Conservation (phyloP, 2,329 filamentous ascomycete genomes). For the Tolypocladium endophyticum region DNA sequence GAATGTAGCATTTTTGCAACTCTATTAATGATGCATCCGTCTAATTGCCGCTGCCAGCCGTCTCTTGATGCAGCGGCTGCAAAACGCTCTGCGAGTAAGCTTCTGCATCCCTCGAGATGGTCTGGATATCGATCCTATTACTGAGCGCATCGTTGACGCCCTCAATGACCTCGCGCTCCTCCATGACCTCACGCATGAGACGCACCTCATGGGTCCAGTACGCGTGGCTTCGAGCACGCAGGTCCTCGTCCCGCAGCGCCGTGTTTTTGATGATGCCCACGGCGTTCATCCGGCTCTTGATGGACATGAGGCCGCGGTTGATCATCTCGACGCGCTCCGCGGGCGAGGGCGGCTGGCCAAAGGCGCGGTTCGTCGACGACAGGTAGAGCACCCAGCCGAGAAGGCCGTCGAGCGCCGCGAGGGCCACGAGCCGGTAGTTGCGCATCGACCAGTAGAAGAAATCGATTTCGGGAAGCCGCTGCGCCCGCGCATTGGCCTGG, state of each 20-base stretch:
- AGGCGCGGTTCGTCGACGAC: constrained; percentile 69
- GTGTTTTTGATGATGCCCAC: constrained; percentile 73
- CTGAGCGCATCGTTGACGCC: constrained; percentile 58
- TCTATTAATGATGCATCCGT: not conserved
- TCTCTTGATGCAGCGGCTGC: constrained; percentile 17
- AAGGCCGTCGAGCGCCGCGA: constrained; percentile 53
- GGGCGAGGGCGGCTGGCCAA: constrained; percentile 49
- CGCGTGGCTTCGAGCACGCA: constrained; percentile 53
- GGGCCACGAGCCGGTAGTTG: constrained; percentile 48
- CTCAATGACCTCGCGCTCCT: constrained; percentile 65
- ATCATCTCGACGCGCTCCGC: constrained; percentile 56
- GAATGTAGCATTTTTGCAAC: not conserved
- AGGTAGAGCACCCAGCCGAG: constrained; percentile 63
- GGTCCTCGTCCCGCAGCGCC: constrained; percentile 57
- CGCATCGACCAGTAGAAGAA: constrained; percentile 63
- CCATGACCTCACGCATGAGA: constrained; percentile 64
- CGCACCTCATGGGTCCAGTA: constrained; percentile 78
- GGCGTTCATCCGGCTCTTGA: constrained; percentile 59
- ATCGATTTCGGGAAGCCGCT: constrained; percentile 53
- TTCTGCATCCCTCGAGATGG: constrained; percentile 54
- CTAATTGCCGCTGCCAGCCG: constrained; percentile 2
- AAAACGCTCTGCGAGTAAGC: constrained; percentile 40
- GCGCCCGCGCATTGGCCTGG: constrained; percentile 50
- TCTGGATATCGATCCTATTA: constrained; percentile 51
- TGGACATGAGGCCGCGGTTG: constrained; percentile 44